phyloP scores from a whole-genome alignment of 1,139 yeast species.

The Yamadazyma blattariae region DNA sequence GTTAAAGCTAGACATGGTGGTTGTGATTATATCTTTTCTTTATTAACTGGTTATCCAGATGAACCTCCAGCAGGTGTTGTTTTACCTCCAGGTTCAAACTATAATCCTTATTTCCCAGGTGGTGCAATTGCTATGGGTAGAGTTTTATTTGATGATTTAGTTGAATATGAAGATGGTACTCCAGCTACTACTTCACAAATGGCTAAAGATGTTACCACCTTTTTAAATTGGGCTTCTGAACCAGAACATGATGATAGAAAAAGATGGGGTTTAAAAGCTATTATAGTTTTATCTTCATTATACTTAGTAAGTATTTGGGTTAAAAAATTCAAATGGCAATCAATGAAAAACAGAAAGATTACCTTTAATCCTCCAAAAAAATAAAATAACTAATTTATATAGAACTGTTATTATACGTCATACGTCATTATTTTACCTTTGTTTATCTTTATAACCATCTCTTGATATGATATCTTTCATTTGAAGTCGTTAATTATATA shows the following conservation, averaged over 20 bases:
- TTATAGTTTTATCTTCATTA: slow-evolving; percentile 74
- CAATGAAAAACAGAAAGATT: slow-evolving; percentile 92
- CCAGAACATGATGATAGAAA: slow-evolving; percentile 99
- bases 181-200: slow-evolving; percentile 98
- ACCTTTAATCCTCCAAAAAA: slow-evolving; percentile 80
- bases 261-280: slow-evolving; percentile 93
- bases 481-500: background rate
- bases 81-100: slow-evolving; percentile 91
- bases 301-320: slow-evolving; percentile 87
- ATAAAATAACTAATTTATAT: slow-evolving; percentile 10
- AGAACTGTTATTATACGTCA: slow-evolving; percentile 6
- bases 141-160: slow-evolving; percentile 93
- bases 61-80: slow-evolving; percentile 98
- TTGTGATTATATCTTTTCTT: slow-evolving; percentile 88
- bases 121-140: slow-evolving; percentile 99
- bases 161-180: slow-evolving; percentile 98
- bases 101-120: slow-evolving; percentile 99
- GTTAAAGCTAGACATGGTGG: slow-evolving; percentile 99
- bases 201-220: slow-evolving; percentile 97
- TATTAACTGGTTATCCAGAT: slow-evolving; percentile 98
- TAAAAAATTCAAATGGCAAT: slow-evolving; percentile 98
- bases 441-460: too few species aligned
- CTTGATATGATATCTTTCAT: background rate
- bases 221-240: slow-evolving; percentile 98
- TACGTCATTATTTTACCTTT: slow-evolving; percentile 5